A percentile compares a stretch with the other conserved stretches of the same genome.
phyloP scores from a whole-genome alignment of 1,284 basidiomycete genomes.

The Acaromyces ingoldii region DNA sequence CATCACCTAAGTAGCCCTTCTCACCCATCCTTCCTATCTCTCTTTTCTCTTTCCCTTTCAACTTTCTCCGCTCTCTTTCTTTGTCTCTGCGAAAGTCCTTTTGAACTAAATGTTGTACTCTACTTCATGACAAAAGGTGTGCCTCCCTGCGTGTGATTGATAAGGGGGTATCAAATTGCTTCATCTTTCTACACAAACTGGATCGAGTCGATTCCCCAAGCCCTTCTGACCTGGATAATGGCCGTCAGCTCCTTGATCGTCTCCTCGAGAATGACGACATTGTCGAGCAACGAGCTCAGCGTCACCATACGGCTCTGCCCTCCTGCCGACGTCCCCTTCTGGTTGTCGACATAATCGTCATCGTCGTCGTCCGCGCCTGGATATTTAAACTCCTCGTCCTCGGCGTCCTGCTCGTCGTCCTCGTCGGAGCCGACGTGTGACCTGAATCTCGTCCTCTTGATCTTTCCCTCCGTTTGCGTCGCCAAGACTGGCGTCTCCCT shows the following conservation, averaged over 20 bases:
- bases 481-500: constrained; percentile 10
- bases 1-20: neutral
- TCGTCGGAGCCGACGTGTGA: too few species aligned
- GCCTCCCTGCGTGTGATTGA: neutral
- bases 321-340: constrained; percentile 12
- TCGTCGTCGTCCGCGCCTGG: neutral
- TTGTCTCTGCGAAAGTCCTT: neutral
- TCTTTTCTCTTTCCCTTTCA: neutral
- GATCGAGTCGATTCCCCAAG: constrained; percentile 70
- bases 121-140: neutral
- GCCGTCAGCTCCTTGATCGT: constrained; percentile 88
- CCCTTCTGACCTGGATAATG: constrained; percentile 76
- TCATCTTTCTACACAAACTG: neutral
- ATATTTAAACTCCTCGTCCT: constrained; percentile 5
- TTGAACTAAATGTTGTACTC: neutral
- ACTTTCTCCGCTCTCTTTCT: neutral
- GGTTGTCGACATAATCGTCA: neutral
- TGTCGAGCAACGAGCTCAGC: constrained; percentile 74
- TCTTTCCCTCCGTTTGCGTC: constrained; percentile 5
- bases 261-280: constrained; percentile 91
- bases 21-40: neutral
- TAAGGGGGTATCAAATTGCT: neutral
- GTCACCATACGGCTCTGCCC: constrained; percentile 57
- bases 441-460: constrained; percentile 15
- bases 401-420: constrained; percentile 3